Base-by-base conservation (phyloP, 495 filamentous ascomycete genomes). In the Penicillium manginii region DNA sequence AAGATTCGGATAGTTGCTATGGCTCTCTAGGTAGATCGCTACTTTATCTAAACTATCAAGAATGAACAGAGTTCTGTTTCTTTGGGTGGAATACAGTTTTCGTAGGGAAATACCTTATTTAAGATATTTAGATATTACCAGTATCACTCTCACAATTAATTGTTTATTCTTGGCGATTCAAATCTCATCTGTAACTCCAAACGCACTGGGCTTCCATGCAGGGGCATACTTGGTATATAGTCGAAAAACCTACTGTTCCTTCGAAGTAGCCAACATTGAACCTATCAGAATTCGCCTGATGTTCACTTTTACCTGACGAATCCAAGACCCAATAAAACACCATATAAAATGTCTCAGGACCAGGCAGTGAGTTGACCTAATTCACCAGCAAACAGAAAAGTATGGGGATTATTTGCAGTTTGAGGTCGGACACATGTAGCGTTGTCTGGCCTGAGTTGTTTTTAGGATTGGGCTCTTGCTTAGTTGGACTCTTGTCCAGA, bases 401-500 rank as follows among this genome's bases (percentile, higher is more conserved):
- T 48, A 48, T 48, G 45, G 18, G 12, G 45, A 48, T 48, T 48
- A 48, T 48, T 48, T 48, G 45, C 45, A 48, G 45, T 48, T 48
- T 48, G 18, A 48, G 45, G 26, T 21, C 45, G 18, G 45, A 48
- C 45, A 48, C 45, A 48, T 48, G 45, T 18, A 48, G 45, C 45
- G 45, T 2, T 48, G 18, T 48, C 45, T 48, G 45, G 45, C 45
- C 45, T 48, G 45, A 48, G 45, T 48, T 48, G n/a, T n/a, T n/a
- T n/a, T n/a, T n/a, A n/a, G n/a, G n/a, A n/a, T n/a, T n/a, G n/a
- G n/a, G n/a, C 45, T 48, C 45, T 48, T 48, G 45, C 45, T 48
- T 21, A 48, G 45, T 48, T 22, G 45, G 45, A 48, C 45, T 48
- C 45, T 42, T 65, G 26, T 48, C 69, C 1, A 70, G 58, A 55